Evolutionary conservation across 768 basidiomycete species (phyloP), one percentile per base, ranked within the genome.

Genomic region (Cystoderma amianthinum): DNA sequence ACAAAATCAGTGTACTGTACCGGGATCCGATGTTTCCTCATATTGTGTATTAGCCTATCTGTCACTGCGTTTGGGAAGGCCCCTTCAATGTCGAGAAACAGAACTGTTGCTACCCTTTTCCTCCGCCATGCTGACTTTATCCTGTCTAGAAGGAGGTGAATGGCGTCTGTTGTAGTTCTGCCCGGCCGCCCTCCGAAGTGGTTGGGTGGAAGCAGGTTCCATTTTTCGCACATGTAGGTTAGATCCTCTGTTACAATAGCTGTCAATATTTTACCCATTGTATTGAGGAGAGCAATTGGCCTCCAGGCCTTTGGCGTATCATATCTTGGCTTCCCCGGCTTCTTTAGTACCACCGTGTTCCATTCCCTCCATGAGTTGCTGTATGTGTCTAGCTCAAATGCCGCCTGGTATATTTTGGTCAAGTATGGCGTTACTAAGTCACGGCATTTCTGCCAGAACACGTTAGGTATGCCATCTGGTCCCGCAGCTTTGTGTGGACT

Each of bases 281-380:
- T 43, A 25, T 56, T 45, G 7, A 59, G 40, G 1, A 67, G 56
- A 0, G 54, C 49, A 6, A 67, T 59, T 0, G 61, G 67, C 5
- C 62, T 48, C 45, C 56, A 63, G 2, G 63, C 57, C 15, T 57
- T 59, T 3, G 65, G 56, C 0, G 49, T 42, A 3, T 53, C 36
- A 50, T 68, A 70, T 46, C 58, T 55, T 0, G 49, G 42, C 43
- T 61, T 59, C 3, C 64, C 63, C 7, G 67, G 66, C 45, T 70
- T 70, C 3, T 52, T 37, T 0, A 68, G 44, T 0, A 64, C 61
- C 0, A 63, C 39, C 0, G 63, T 64, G 1, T 21, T 45, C 0
- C 49, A 59, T 0, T 25, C n/a, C 22, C 48, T 49, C 61, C 63
- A 67, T 9, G 28, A 21, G 0, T 51, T 40, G 0, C 60, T 64